These are phyloP conservation scores for Gracilaria caudata DNA, from an alignment of 23 red algal species.

Conservation along the genomic window DNA sequence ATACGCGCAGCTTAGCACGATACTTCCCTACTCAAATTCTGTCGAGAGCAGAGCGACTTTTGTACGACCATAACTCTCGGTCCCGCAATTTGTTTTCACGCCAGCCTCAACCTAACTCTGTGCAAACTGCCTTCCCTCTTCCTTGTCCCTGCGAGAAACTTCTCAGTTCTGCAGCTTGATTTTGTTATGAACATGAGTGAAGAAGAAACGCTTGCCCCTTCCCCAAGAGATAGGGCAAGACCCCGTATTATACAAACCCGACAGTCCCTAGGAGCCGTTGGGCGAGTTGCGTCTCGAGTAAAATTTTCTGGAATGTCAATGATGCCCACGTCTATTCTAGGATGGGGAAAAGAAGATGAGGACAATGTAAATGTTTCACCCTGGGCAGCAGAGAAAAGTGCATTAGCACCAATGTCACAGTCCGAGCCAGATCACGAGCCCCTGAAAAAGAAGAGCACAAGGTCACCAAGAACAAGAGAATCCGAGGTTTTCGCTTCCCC, in stretches of 20 bases:
- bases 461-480: neutral
- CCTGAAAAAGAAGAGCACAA: neutral
- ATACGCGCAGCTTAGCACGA: neutral
- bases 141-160: neutral
- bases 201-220: conserved; percentile 15
- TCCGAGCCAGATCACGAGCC: neutral
- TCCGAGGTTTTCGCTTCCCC: neutral
- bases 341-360: neutral
- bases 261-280: conserved; percentile 47
- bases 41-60: neutral
- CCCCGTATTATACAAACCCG: neutral
- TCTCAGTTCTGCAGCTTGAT: neutral
- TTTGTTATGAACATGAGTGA: neutral
- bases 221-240: neutral
- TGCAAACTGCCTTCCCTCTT: neutral
- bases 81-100: no score
- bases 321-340: conserved; percentile 2
- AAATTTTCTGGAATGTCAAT: conserved; percentile 27
- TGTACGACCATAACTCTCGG: neutral
- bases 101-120: no score
- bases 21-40: neutral
- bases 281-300: conserved; percentile 54
- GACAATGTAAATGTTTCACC: conserved; percentile 23
- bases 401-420: neutral
- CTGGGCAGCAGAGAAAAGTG: conserved; percentile 26